Evolutionary conservation across 768 basidiomycete genomes (phyloP), one percentile per base, ranked within the genome.

Genomic region (Rhizopogon vinicolor): DNA sequence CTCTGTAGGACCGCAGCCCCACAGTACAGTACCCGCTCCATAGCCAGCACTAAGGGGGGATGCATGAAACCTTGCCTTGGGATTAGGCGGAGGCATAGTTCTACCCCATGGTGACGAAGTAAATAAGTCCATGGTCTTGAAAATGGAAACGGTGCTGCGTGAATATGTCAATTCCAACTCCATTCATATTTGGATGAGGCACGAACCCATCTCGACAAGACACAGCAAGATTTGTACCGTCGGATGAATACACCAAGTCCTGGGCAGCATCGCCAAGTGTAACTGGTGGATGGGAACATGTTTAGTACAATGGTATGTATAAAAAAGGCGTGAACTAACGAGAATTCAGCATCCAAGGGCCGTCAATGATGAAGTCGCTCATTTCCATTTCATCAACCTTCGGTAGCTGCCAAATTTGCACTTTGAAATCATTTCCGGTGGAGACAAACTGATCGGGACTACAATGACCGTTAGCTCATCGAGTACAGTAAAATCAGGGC

Each of bases 171-270:
- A 42, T 41, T 49, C 33, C 19, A 8, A 29, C 37, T 25, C 35
- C 39, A 22, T 16, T 19, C 19, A 0, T 22, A 53, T 41, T n/a
- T 25, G 49, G 9, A 18, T 14, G 41, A 13, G 37, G 18, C 52
- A 61, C 67, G 19, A 59, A 67, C 68, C 68, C 68, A 45, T 72
- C 61, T 41, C 55, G 51, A 52, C 65, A 68, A 16, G 65, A 59
- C 16, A 74, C 57, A 0, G 80, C 81, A 42, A 82, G 64, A 35
- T 72, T 60, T 5, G 68, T 70, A 25, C 61, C 59, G 7, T 70
- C 70, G 7, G 78, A 76, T 44, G 76, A 74, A 63, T 80, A 82
- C 12, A 72, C 67, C 7, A 84, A 56, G 16, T 78, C 77, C 56
- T 77, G 66, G 0, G 81, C 77, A 33, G 70, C 65, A 44, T 64